Evolutionary conservation across 108 stramenopile species (phyloP).

Genomic region (Cyclotella choctawhatcheeana): DNA sequence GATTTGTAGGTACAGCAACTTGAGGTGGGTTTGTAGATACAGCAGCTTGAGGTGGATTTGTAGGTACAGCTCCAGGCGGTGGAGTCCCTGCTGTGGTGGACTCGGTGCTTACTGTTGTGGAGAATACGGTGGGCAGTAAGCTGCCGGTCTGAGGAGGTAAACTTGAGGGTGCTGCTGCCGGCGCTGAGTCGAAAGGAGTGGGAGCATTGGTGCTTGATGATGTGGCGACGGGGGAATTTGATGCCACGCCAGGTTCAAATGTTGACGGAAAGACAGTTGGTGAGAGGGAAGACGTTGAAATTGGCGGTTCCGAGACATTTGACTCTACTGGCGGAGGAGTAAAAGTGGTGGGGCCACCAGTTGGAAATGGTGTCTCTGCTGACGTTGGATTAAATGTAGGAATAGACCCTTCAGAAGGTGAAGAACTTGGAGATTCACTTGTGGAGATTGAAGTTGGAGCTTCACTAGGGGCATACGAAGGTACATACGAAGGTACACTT

Average conservation of each 20-base stretch:
- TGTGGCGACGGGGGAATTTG: neutral
- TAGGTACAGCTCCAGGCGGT: neutral
- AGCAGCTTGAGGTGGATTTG: neutral
- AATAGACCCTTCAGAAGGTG: neutral
- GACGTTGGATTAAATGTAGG: neutral
- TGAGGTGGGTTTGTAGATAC: too few relatives aligned
- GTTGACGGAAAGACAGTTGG: conserved; percentile 7
- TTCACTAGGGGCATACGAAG: neutral
- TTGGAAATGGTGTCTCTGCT: neutral
- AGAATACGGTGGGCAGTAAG: too few relatives aligned
- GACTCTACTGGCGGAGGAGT: conserved; percentile 3
- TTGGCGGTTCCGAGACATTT: neutral
- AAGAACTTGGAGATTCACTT: neutral
- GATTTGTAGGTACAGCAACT: too few relatives aligned
- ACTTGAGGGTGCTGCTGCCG: neutral
- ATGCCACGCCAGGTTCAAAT: neutral
- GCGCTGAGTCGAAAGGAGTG: too few relatives aligned
- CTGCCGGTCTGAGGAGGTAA: too few relatives aligned
- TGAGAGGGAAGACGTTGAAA: neutral
- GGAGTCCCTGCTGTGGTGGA: too few relatives aligned
- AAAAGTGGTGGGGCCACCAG: neutral
- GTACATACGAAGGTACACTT: neutral
- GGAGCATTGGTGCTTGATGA: neutral
- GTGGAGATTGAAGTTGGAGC: too few relatives aligned
- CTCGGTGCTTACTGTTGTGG: too few relatives aligned